phyloP scores from a whole-genome alignment of 2,329 filamentous ascomycete species.

The Colletotrichum tabaci region DNA sequence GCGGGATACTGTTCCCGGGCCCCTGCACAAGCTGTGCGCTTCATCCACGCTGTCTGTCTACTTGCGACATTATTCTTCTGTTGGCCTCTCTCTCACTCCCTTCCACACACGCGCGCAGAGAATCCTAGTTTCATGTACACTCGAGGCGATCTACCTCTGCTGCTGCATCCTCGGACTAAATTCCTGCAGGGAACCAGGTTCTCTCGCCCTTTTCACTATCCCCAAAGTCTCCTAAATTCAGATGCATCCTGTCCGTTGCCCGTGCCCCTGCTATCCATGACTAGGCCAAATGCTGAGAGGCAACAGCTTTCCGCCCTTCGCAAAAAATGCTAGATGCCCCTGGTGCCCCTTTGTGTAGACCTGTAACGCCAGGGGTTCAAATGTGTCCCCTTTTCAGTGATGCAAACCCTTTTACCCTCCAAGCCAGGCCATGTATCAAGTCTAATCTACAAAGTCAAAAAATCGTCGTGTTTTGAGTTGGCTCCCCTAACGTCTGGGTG shows the following conservation, averaged over 20 bases:
- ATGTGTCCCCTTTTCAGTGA: conserved; percentile 27
- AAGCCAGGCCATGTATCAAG: conserved; percentile 23
- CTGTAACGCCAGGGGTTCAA: conserved; percentile 37
- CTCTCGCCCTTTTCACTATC: not conserved
- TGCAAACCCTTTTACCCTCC: conserved; percentile 20
- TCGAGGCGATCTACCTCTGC: not conserved
- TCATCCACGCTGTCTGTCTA: not conserved
- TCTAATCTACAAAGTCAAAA: conserved; percentile 33
- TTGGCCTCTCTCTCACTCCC: conserved; percentile 10
- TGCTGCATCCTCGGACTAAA: not conserved
- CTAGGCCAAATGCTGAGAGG: conserved; percentile 32
- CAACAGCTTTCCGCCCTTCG: conserved; percentile 16
- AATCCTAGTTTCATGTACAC: conserved; percentile 14
- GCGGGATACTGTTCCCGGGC: conserved; percentile 26
- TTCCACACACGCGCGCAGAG: conserved; percentile 17
- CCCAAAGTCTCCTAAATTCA: conserved; percentile 3
- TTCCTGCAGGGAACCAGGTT: not conserved
- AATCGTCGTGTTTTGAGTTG: conserved; percentile 24
- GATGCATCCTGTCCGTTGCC: conserved; percentile 11
- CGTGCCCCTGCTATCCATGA: not conserved
- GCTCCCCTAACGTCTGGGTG: conserved; percentile 42
- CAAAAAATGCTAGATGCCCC: conserved; percentile 17
- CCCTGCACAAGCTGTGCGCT: conserved; percentile 21
- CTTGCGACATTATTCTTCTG: conserved; percentile 8
- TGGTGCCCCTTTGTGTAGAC: conserved; percentile 22